phyloP scores from a whole-genome alignment of 2,329 filamentous ascomycete genomes.

The Onygenales sp. region DNA sequence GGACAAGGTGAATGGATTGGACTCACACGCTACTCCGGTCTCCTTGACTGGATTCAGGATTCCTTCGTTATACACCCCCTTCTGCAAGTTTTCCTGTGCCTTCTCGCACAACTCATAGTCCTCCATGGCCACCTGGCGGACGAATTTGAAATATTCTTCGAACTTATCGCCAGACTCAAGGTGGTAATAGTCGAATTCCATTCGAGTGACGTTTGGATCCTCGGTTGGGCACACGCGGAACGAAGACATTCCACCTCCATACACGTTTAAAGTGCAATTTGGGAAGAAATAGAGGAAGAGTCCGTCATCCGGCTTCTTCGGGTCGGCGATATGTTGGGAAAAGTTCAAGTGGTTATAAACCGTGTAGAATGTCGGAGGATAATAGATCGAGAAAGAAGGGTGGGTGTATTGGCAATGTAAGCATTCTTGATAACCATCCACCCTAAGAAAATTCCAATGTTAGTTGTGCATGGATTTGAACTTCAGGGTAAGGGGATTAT shows the following conservation, averaged over 20 bases:
- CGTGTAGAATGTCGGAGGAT: slow-evolving; percentile 47
- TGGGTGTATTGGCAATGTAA: slow-evolving; percentile 52
- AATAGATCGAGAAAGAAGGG: slow-evolving; percentile 45
- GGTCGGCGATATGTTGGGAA: slow-evolving; percentile 47
- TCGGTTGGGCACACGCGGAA: slow-evolving; percentile 47
- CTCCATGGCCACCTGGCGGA: slow-evolving; percentile 47
- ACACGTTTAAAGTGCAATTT: slow-evolving; percentile 47
- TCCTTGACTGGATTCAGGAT: slow-evolving; percentile 49
- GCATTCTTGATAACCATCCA: slow-evolving; percentile 51
- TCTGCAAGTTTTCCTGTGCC: slow-evolving; percentile 45
- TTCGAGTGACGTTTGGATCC: slow-evolving; percentile 41
- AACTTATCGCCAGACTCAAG: slow-evolving; percentile 42
- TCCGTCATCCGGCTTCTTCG: slow-evolving; percentile 43
- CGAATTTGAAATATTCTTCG: slow-evolving; percentile 48
- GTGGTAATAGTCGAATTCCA: slow-evolving; percentile 54
- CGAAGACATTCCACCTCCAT: slow-evolving; percentile 49
- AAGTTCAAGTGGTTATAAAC: slow-evolving; percentile 48
- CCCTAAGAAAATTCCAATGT: slow-evolving; percentile 23
- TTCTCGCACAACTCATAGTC: slow-evolving; percentile 50
- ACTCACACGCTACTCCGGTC: slow-evolving; percentile 44
- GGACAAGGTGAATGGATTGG: not conserved
- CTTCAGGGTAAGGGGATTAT: slow-evolving; percentile 3
- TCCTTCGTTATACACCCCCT: slow-evolving; percentile 46
- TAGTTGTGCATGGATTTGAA: not conserved
- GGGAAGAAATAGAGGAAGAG: slow-evolving; percentile 52